Conservation (phyloP, 192 early-diverging fungal species). For the Funneliformis mosseae region DNA sequence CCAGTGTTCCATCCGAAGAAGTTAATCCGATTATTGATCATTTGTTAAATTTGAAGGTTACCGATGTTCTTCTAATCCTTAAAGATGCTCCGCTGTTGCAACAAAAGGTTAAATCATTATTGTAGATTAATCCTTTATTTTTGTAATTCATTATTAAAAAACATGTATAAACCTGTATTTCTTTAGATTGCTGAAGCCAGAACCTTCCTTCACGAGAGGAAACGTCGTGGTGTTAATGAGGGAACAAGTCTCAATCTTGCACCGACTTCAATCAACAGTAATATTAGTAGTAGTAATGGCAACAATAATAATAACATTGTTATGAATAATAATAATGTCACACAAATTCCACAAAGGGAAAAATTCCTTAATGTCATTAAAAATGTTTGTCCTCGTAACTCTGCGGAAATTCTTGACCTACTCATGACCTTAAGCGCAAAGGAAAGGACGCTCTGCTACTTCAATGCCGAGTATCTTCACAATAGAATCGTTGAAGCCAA, state of each 20-base stretch:
- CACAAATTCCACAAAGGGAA: conserved; percentile 35
- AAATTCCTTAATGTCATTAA: conserved; percentile 42
- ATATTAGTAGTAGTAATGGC: background rate
- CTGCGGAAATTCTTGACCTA: conserved; percentile 47
- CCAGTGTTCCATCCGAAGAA: conserved; percentile 26
- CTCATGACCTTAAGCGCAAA: conserved; percentile 47
- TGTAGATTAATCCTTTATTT: background rate
- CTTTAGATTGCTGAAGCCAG: conserved; percentile 30
- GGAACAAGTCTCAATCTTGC: background rate
- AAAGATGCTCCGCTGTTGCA: conserved; percentile 21
- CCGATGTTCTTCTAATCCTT: conserved; percentile 26
- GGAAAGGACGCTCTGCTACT: conserved; percentile 49
- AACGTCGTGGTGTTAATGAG: conserved; percentile 23
- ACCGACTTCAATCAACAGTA: background rate
- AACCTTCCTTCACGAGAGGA: background rate
- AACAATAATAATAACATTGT: no score
- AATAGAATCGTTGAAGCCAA: conserved; percentile 42
- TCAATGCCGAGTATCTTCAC: conserved; percentile 47
- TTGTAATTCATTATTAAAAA: background rate
- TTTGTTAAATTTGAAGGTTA: conserved; percentile 13
- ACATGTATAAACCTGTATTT: background rate
- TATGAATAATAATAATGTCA: no score
- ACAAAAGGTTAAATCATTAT: conserved; percentile 17
- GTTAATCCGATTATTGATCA: conserved; percentile 35
- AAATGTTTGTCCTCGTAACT: conserved; percentile 29